A percentile compares a stretch with the other conserved stretches of the same genome.
These are phyloP conservation scores for Phascolomyces articulosus DNA, from an alignment of 371 early-diverging fungal species.

Conservation along the genomic window DNA sequence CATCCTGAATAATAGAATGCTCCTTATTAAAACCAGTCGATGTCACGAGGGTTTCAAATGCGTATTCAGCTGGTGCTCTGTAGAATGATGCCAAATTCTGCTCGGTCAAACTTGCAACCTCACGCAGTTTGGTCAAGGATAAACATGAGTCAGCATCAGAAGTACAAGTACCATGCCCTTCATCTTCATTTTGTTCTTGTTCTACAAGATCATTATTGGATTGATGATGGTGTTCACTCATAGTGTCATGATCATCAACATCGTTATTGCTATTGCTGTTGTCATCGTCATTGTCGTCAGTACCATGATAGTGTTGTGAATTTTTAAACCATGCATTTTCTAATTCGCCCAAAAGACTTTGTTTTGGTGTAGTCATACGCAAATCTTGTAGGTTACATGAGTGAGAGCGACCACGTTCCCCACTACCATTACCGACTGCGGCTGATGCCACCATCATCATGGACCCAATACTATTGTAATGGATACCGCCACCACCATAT, in stretches of 20 bases:
- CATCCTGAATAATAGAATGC: slow-evolving; percentile 16
- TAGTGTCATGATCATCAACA: too few species aligned
- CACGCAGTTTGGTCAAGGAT: neutral
- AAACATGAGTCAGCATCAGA: slow-evolving; percentile 1
- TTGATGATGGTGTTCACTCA: neutral
- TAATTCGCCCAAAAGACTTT: slow-evolving; percentile 14
- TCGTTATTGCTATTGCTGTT: neutral
- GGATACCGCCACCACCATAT: neutral
- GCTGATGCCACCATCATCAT: neutral
- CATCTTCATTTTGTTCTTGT: neutral
- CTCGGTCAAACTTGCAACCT: slow-evolving; percentile 16
- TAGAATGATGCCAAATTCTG: slow-evolving; percentile 27
- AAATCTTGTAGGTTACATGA: slow-evolving; percentile 4
- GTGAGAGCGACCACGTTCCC: neutral
- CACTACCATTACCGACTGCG: too few species aligned
- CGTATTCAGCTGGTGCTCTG: slow-evolving; percentile 22
- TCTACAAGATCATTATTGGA: neutral
- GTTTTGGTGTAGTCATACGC: slow-evolving; percentile 12
- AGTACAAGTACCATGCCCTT: neutral
- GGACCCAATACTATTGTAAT: too few species aligned
- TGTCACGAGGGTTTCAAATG: slow-evolving; percentile 14
- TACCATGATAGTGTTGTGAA: neutral
- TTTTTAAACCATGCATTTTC: slow-evolving; percentile 22
- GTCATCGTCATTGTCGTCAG: neutral
- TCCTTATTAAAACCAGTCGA: slow-evolving; percentile 7